Evolutionary conservation across 352 stramenopile species (phyloP), one percentile per base, ranked within the genome.

Genomic region (Phytophthora pluvialis): DNA sequence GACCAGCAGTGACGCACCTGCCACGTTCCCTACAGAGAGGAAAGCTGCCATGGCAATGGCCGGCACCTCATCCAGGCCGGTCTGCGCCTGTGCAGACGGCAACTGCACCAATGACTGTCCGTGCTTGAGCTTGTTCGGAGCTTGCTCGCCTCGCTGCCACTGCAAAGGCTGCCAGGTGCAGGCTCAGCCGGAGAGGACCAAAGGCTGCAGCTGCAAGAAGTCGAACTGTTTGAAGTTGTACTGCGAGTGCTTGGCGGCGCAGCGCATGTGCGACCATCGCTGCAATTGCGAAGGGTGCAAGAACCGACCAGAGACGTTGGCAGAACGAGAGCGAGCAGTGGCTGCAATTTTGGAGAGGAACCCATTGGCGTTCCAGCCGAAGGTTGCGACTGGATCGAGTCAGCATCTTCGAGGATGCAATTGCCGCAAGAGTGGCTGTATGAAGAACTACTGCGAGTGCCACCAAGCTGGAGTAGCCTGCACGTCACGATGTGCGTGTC

Each of bases 371-470:
- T 99, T 99, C 77, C 83, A 98, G 56, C 93, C 94, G 6, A 99
- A 99, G 67, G 96, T 98, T 26, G 81, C 77, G 51, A 88, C 54
- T 67, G 88, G 71, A n/a, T 80, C 85, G 7, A 86, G 67, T 25
- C 83, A 91, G 33, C 96, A 98, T 67, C 88, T 98, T 46, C 78
- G 91, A 39, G 97, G 97, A 33, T 99, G 97, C 74, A 98, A 98
- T 70, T 99, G 97, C 73, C 83, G 95, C 0, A 98, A 98, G 70
- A 98, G 85, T 49, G 90, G 86, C 25, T 99, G 97, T 64, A 93
- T 98, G 67, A 99, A 99, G 80, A 98, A 98, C 49, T 99, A 99
- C 64, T 99, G 97, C 72, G 97, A 99, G 68, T 99, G 97, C 52
- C 97, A 97, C 70, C 93, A 98, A 69, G 93, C 93, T 33, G 88